These are phyloP conservation scores for Mucor plumbeus DNA, from an alignment of 371 early-diverging fungal genomes.

Conservation along the genomic window DNA sequence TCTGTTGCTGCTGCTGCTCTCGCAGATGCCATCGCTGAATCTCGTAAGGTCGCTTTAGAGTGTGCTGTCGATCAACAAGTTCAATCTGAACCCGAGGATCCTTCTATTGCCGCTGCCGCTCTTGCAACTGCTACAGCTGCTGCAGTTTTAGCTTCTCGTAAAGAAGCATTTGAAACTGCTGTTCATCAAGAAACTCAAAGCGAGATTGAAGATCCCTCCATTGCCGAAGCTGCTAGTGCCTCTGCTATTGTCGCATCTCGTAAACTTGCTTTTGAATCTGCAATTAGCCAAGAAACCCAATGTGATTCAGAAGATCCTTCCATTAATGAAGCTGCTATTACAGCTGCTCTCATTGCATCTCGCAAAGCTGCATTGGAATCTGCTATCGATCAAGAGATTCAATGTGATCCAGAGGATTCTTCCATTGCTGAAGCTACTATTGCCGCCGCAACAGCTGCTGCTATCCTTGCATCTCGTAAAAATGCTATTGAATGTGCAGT, in stretches of 20 bases:
- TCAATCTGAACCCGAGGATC: conserved; percentile 20
- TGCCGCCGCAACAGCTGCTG: conserved; percentile 20
- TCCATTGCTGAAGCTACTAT: conserved; percentile 16
- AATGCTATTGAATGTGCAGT: neutral
- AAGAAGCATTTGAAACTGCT: neutral
- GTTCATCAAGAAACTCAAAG: conserved; percentile 17
- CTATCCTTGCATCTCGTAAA: conserved; percentile 9
- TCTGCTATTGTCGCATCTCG: conserved; percentile 6
- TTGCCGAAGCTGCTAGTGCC: neutral
- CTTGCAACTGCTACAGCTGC: conserved; percentile 12
- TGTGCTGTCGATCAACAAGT: conserved; percentile 8
- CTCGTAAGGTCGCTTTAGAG: neutral
- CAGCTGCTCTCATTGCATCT: neutral
- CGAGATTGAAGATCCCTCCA: conserved; percentile 10
- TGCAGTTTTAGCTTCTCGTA: conserved; percentile 9
- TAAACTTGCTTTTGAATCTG: neutral
- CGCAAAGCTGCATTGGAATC: conserved; percentile 9
- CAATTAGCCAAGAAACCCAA: conserved; percentile 1
- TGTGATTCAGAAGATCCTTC: conserved; percentile 14
- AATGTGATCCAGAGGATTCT: conserved; percentile 21
- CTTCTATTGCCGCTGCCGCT: conserved; percentile 8
- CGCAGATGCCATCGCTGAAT: conserved; percentile 12
- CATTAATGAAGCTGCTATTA: conserved; percentile 8
- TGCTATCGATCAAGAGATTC: conserved; percentile 10
- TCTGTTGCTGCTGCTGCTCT: conserved; percentile 7